Evolutionary conservation across 352 stramenopile species (phyloP).

Genomic region (Phytophthora tentaculata): DNA sequence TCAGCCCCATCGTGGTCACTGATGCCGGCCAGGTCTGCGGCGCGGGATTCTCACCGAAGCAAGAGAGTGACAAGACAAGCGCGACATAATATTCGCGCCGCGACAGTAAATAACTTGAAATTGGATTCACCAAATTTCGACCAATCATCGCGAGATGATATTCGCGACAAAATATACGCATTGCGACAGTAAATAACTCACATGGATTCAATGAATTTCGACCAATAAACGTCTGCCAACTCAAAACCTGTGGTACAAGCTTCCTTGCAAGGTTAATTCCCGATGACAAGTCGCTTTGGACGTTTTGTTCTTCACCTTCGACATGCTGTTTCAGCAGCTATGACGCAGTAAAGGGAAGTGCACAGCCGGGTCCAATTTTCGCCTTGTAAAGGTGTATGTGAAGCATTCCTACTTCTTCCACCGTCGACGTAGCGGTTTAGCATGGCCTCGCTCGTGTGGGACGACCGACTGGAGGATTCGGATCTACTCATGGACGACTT

Average conservation of each 20-base stretch:
- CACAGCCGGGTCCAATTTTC: background rate
- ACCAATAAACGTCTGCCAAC: constrained; percentile 63
- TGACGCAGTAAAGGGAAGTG: background rate
- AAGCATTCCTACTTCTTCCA: constrained; percentile 4
- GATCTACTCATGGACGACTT: constrained; percentile 59
- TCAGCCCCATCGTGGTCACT: constrained; percentile 55
- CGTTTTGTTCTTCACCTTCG: background rate
- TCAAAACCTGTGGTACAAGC: constrained; percentile 34
- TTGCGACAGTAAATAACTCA: constrained; percentile 15
- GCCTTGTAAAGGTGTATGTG: background rate
- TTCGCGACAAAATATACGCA: background rate
- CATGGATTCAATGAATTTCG: constrained; percentile 24
- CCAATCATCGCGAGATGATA: too few relatives aligned
- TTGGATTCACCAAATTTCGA: too few relatives aligned
- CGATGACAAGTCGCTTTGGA: background rate
- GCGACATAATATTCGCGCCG: constrained; percentile 1
- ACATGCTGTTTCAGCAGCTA: background rate
- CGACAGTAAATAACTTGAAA: too few relatives aligned
- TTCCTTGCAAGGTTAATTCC: background rate
- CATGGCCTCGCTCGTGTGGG: constrained; percentile 6
- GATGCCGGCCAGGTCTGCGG: constrained; percentile 67
- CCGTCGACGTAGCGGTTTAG: background rate
- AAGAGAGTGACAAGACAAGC: background rate
- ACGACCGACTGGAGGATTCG: background rate
- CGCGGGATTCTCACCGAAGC: constrained; percentile 41